A percentile compares a stretch with the other conserved stretches of the same genome.
Conservation (phyloP, 768 basidiomycete species). For the Auriscalpium microsporum region DNA sequence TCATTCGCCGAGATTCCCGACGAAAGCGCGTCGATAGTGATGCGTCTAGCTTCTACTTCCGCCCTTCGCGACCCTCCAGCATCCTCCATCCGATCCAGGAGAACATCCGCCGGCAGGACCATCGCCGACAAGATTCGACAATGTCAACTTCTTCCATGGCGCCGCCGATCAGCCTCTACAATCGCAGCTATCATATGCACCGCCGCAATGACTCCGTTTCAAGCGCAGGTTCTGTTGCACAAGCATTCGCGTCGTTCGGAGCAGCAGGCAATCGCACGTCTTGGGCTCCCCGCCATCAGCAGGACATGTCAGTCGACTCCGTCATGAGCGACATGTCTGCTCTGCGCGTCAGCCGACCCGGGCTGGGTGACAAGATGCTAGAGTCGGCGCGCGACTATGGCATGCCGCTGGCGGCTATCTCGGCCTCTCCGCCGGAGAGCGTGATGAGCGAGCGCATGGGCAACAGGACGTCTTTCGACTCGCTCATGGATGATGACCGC, state of each 20-base stretch:
- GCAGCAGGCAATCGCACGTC: conserved; percentile 46
- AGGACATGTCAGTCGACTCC: conserved; percentile 57
- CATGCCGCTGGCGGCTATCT: conserved; percentile 51
- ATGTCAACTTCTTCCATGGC: conserved; percentile 45
- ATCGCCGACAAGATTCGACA: conserved; percentile 48
- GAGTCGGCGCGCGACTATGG: conserved; percentile 45
- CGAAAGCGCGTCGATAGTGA: conserved; percentile 64
- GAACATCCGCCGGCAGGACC: conserved; percentile 56
- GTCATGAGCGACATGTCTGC: conserved; percentile 54
- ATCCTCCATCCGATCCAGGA: conserved; percentile 29
- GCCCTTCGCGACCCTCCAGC: conserved; percentile 25
- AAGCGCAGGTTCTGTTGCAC: conserved; percentile 49
- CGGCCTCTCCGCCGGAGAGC: conserved; percentile 54
- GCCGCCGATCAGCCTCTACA: conserved; percentile 68
- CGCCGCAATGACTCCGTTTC: conserved; percentile 51
- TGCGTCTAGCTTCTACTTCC: conserved; percentile 72
- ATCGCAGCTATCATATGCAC: conserved; percentile 46
- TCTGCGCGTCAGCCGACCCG: conserved; percentile 55
- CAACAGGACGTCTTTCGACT: conserved; percentile 47
- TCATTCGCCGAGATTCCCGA: conserved; percentile 32
- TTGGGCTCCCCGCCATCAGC: conserved; percentile 43
- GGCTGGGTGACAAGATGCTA: conserved; percentile 85
- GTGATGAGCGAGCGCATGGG: conserved; percentile 21
- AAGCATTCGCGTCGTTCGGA: conserved; percentile 47
- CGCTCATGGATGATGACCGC: conserved; percentile 50